Evolutionary conservation across 169 alveolate species (phyloP).

Genomic region (Perkinsus olseni): DNA sequence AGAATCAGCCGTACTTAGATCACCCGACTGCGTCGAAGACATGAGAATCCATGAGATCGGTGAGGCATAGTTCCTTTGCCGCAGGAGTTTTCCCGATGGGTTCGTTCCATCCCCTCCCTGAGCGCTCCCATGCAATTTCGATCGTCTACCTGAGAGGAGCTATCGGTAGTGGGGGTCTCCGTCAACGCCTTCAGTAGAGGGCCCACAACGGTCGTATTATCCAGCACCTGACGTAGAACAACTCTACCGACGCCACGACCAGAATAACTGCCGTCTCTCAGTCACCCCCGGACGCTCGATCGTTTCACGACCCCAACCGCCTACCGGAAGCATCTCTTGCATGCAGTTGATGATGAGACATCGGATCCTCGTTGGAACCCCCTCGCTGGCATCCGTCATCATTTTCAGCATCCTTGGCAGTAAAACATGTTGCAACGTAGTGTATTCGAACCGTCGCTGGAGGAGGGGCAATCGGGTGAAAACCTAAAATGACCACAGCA

Average conservation of each 20-base stretch:
- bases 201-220: not conserved
- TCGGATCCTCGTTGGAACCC: not conserved
- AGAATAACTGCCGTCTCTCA: not conserved
- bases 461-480: not conserved
- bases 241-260: not conserved
- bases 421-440: not conserved
- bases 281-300: not conserved
- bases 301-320: not conserved
- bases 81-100: too few species aligned
- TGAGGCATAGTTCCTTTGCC: too few species aligned
- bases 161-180: not conserved
- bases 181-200: not conserved
- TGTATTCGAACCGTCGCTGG: not conserved
- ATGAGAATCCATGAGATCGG: too few species aligned
- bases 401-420: not conserved
- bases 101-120: too few species aligned
- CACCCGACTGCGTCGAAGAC: too few species aligned
- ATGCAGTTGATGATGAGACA: not conserved
- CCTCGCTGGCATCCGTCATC: not conserved
- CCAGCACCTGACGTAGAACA: not conserved
- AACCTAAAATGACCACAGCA: not conserved
- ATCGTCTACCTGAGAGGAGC: not conserved
- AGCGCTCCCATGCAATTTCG: not conserved
- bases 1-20: too few species aligned
- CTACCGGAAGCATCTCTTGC: not conserved